phyloP scores from a whole-genome alignment of 2,329 filamentous ascomycete species.

The Trichophaea hybrida region DNA sequence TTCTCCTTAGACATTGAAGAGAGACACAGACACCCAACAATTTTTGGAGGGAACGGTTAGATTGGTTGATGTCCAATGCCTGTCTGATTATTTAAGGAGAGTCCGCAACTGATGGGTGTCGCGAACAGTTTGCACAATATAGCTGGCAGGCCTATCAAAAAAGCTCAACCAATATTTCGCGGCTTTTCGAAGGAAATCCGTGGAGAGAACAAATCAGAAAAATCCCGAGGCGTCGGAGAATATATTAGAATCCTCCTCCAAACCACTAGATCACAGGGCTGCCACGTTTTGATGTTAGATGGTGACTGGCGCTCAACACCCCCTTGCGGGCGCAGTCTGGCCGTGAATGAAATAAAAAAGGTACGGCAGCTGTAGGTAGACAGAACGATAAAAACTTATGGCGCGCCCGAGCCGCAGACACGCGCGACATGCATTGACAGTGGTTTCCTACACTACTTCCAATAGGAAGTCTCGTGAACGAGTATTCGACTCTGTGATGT shows the following conservation, averaged over 20 bases:
- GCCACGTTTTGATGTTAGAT: not conserved
- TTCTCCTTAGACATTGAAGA: slow-evolving; percentile 8
- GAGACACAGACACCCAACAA: not conserved
- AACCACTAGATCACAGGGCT: not conserved
- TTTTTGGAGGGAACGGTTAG: not conserved
- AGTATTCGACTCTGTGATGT: not conserved
- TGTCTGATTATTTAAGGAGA: not conserved
- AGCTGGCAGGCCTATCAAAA: not conserved
- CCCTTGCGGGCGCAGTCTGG: not conserved
- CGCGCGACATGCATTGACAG: slow-evolving; percentile 5
- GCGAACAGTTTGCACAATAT: not conserved
- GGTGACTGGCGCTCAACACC: not conserved
- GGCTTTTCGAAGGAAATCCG: not conserved
- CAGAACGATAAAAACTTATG: slow-evolving; percentile 3
- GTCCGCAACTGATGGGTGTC: not conserved
- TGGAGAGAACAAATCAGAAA: not conserved
- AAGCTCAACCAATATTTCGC: not conserved
- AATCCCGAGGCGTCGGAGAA: not conserved
- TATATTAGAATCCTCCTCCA: not conserved
- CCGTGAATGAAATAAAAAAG: not conserved
- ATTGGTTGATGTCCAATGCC: not conserved
- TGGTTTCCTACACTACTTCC: not conserved
- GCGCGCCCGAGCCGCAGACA: not conserved
- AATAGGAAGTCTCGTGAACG: not conserved
- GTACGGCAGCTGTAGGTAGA: not conserved